Evolutionary conservation across 1,284 basidiomycete genomes (phyloP).

Genomic region (Ustilago vetiveriae): DNA sequence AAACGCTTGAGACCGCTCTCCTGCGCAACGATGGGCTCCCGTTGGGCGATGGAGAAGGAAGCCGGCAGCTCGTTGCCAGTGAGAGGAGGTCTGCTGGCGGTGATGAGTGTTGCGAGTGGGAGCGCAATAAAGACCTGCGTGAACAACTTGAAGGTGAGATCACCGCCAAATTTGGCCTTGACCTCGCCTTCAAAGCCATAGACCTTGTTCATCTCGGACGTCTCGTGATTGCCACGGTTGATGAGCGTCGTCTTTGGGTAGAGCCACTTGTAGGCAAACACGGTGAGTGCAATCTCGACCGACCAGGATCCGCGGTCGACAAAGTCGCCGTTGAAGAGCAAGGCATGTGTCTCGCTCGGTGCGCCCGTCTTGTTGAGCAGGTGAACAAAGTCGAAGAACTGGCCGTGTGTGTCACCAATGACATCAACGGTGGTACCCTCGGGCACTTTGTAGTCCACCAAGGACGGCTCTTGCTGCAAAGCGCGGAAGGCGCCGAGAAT

Average conservation of each 20-base stretch:
- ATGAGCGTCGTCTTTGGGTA: constrained; percentile 63
- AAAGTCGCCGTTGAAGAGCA: constrained; percentile 66
- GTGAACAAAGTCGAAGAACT: constrained; percentile 91
- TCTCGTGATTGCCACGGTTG: constrained; percentile 93
- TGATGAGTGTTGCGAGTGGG: constrained; percentile 87
- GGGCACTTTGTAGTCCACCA: constrained; percentile 81
- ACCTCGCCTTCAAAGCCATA: constrained; percentile 92
- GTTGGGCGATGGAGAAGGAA: constrained; percentile 54
- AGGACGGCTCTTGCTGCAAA: constrained; percentile 80
- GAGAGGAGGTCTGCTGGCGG: constrained; percentile 75
- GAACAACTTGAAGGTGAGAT: constrained; percentile 65
- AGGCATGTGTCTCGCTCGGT: constrained; percentile 58
- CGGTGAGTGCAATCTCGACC: constrained; percentile 91
- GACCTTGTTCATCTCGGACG: constrained; percentile 78
- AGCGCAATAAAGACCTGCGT: constrained; percentile 61
- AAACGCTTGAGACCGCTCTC: constrained; percentile 81
- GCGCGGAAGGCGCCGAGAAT: constrained; percentile 82
- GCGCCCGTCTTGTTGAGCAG: constrained; percentile 82
- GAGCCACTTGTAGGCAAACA: constrained; percentile 92
- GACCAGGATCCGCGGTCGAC: constrained; percentile 98
- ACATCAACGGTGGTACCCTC: constrained; percentile 74
- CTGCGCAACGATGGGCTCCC: constrained; percentile 77
- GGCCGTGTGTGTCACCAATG: constrained; percentile 62
- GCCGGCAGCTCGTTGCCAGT: constrained; percentile 50
- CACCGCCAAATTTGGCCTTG: constrained; percentile 71